phyloP scores from a whole-genome alignment of 148 eudicot species.

The Fagopyrum homotropicum region DNA sequence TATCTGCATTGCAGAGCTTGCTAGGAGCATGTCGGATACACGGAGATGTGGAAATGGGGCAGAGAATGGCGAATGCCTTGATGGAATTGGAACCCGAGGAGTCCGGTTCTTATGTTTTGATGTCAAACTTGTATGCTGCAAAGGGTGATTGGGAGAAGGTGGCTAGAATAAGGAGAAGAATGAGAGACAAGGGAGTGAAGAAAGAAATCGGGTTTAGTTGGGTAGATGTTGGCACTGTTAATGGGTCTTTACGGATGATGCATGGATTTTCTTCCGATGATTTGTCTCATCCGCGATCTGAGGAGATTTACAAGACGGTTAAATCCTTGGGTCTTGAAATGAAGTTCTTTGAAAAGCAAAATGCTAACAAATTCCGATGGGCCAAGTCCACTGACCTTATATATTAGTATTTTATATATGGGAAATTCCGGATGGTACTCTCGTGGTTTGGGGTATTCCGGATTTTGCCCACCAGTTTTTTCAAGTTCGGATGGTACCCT shows the following conservation, averaged over 20 bases:
- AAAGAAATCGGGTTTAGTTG: slow-evolving; percentile 93
- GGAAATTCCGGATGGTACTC: too few relatives aligned
- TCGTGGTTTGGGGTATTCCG: too few relatives aligned
- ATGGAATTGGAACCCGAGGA: slow-evolving; percentile 61
- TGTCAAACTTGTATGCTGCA: slow-evolving; percentile 84
- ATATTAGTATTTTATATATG: too few relatives aligned
- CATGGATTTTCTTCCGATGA: slow-evolving; percentile 79
- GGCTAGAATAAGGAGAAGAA: slow-evolving; percentile 53
- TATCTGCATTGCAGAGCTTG: slow-evolving; percentile 84
- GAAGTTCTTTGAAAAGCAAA: slow-evolving; percentile 39
- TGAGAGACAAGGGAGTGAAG: slow-evolving; percentile 65
- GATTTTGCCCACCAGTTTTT: too few relatives aligned
- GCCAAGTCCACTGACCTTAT: too few relatives aligned
- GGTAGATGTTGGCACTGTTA: slow-evolving; percentile 57
- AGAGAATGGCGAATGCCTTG: slow-evolving; percentile 40
- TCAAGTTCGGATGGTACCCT: too few relatives aligned
- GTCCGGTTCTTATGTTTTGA: slow-evolving; percentile 74
- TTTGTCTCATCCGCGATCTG: slow-evolving; percentile 52
- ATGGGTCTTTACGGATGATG: slow-evolving; percentile 38
- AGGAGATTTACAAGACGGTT: slow-evolving; percentile 63
- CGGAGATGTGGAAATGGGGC: slow-evolving; percentile 67
- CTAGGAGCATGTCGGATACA: slow-evolving; percentile 69
- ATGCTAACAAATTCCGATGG: background rate
- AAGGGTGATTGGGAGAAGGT: slow-evolving; percentile 82
- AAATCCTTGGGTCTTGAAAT: slow-evolving; percentile 50